Evolutionary conservation across 2,329 filamentous ascomycete species (phyloP), one percentile per base, ranked within the genome.

Genomic region (Talaromyces sp.): DNA sequence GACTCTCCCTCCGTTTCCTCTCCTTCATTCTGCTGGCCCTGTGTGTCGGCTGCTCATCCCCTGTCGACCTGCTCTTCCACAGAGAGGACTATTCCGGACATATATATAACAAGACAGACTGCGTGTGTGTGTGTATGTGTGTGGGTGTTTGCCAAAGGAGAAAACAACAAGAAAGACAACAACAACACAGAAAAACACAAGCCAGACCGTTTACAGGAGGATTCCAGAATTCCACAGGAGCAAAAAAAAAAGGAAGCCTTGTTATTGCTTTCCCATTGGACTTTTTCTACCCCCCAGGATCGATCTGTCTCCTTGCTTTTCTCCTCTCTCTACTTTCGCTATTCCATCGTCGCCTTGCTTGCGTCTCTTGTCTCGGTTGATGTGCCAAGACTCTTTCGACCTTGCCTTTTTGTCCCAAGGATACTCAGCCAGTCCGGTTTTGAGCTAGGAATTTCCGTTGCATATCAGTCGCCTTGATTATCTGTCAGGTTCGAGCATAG

Each of bases 241-340:
- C 28, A 50, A 31, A 44, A 42, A 57, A 2, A 10, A 47, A 42
- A 57, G 42, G 36, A 42, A 28, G 16, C 56, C 33, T n/a, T 31
- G 28, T n/a, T 57, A 27, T 44, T 57, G 28, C 28, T 57, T 52
- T 52, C 28, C 40, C 56, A 23, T 10, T 28, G 56, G 56, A 57
- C 36, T 47, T 66, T 59, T 63, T 65, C 60, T 57, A 65, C 55
- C 65, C 33, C 57, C 50, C 28, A 53, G 50, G 50, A 53, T 27
- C 23, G 44, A 47, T 64, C 61, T 66, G 34, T 60, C 60, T 65
- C 64, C 63, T 54, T 60, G 28, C 28, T 53, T 59, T 58, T 63
- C 66, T 61, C 62, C 59, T 63, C 66, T 61, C 57, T 47, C 23
- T 47, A 47, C 18, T 23, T 9, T 10, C 44, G 44, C 44, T 47